Conservation (phyloP, 1,284 basidiomycete genomes). For the Malassezia sympodialis region DNA sequence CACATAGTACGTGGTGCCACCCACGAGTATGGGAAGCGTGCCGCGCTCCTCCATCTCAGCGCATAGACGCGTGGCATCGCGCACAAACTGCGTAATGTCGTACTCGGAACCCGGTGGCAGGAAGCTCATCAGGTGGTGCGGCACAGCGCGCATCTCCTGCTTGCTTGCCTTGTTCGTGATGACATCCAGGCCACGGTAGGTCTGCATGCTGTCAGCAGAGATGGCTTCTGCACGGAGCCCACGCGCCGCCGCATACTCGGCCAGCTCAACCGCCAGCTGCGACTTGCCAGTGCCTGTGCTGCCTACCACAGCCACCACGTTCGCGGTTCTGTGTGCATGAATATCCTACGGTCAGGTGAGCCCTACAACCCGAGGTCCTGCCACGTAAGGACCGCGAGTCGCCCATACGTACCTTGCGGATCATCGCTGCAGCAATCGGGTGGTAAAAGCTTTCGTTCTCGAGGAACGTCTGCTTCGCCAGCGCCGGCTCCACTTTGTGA, state of each 20-base stretch:
- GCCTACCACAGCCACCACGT: constrained; percentile 67
- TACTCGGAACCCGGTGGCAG: constrained; percentile 76
- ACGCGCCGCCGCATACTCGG: constrained; percentile 49
- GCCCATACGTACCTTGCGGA: constrained; percentile 37
- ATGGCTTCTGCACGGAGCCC: constrained; percentile 57
- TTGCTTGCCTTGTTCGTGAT: constrained; percentile 87
- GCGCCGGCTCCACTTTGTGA: constrained; percentile 55
- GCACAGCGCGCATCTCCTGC: constrained; percentile 66
- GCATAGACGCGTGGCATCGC: constrained; percentile 51
- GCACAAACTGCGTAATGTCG: constrained; percentile 51
- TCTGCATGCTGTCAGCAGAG: constrained; percentile 96
- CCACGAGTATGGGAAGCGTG: constrained; percentile 76
- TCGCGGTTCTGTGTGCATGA: not conserved
- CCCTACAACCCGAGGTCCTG: constrained; percentile 16
- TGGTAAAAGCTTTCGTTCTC: constrained; percentile 54
- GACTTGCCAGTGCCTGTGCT: constrained; percentile 97
- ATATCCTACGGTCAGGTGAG: constrained; percentile 8
- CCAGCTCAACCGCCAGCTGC: constrained; percentile 77
- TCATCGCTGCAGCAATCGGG: constrained; percentile 44
- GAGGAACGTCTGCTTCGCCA: constrained; percentile 58
- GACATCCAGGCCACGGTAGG: constrained; percentile 83
- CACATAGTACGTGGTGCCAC: constrained; percentile 93
- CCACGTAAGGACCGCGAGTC: not conserved
- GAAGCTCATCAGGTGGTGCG: constrained; percentile 80
- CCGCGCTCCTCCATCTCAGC: constrained; percentile 55